phyloP scores from a whole-genome alignment of 2,329 filamentous ascomycete species.

The Raffaelea deltoideospora region DNA sequence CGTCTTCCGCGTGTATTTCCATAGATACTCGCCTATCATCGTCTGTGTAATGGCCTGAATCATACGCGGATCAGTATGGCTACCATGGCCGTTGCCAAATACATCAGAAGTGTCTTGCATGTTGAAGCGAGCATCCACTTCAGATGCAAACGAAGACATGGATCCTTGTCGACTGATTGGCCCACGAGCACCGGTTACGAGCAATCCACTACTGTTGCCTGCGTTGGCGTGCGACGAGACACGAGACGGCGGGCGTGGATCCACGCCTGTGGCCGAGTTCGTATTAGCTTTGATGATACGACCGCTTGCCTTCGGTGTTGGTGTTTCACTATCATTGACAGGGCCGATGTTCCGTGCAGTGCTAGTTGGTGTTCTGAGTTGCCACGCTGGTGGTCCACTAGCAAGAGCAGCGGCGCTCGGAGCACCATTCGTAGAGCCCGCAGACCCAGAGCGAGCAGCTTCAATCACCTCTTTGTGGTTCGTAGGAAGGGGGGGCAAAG shows the following conservation, averaged over 20 bases:
- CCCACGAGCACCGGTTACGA: not conserved
- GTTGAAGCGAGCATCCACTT: conserved; percentile 84
- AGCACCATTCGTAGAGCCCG: conserved; percentile 15
- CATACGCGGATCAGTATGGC: conserved; percentile 85
- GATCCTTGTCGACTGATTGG: conserved; percentile 54
- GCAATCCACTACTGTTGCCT: conserved; percentile 2
- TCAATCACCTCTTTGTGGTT: conserved; percentile 80
- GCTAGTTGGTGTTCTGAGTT: conserved; percentile 4
- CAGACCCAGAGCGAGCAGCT: conserved; percentile 50
- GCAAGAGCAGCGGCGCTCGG: conserved; percentile 14
- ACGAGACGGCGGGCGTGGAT: conserved; percentile 33
- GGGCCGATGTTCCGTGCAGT: not conserved
- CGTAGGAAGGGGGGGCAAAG: conserved; percentile 56
- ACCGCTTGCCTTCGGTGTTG: conserved; percentile 34
- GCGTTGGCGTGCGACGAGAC: conserved; percentile 15
- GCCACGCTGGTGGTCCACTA: conserved; percentile 1
- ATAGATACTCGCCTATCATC: conserved; percentile 97
- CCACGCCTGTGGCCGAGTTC: conserved; percentile 25
- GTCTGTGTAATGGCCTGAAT: conserved; percentile 98
- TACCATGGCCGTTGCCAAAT: conserved; percentile 41
- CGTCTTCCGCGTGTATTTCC: conserved; percentile 95
- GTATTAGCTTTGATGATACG: no score
- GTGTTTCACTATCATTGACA: conserved; percentile 26
- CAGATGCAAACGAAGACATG: conserved; percentile 87
- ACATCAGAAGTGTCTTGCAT: conserved; percentile 39